These are phyloP conservation scores for Alternaria sp. DNA, from an alignment of 2,329 filamentous ascomycete genomes.

Conservation along the genomic window DNA sequence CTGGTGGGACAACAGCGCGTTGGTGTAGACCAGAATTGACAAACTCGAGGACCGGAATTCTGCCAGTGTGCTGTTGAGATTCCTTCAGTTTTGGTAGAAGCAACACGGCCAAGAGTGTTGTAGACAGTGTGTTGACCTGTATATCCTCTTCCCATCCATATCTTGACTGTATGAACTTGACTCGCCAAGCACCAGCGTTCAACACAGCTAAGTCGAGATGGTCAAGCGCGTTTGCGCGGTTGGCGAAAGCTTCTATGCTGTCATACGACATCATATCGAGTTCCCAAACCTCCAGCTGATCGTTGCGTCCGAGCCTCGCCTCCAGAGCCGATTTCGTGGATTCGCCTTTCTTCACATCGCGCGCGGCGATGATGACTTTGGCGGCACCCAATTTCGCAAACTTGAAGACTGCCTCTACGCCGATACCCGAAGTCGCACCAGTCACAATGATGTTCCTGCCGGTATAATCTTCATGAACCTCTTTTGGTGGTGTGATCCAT, in stretches of 20 bases:
- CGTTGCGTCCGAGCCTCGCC: conserved; percentile 27
- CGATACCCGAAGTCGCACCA: conserved; percentile 50
- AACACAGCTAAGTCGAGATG: conserved; percentile 48
- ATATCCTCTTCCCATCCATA: conserved; percentile 55
- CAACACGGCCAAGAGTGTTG: conserved; percentile 59
- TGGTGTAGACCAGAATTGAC: conserved; percentile 42
- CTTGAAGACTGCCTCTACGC: conserved; percentile 46
- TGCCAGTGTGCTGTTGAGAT: conserved; percentile 27
- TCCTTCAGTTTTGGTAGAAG: conserved; percentile 51
- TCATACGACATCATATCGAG: conserved; percentile 46
- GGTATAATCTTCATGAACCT: conserved; percentile 40
- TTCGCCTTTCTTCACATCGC: conserved; percentile 46
- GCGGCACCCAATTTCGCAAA: conserved; percentile 45
- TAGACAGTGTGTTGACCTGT: conserved; percentile 66
- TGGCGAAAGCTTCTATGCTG: conserved; percentile 41
- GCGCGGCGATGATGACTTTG: conserved; percentile 49
- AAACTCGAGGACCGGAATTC: conserved; percentile 40
- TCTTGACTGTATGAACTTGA: conserved; percentile 26
- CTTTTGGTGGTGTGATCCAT: conserved; percentile 43
- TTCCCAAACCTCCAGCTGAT: conserved; percentile 45
- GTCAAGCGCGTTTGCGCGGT: conserved; percentile 35
- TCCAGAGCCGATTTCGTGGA: conserved; percentile 40
- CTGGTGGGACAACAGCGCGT: conserved; percentile 29
- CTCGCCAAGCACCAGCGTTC: conserved; percentile 48
- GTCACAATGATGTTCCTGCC: conserved; percentile 56